These are phyloP conservation scores for Batkoa obscura DNA, from an alignment of 371 early-diverging fungal genomes.

Conservation along the genomic window DNA sequence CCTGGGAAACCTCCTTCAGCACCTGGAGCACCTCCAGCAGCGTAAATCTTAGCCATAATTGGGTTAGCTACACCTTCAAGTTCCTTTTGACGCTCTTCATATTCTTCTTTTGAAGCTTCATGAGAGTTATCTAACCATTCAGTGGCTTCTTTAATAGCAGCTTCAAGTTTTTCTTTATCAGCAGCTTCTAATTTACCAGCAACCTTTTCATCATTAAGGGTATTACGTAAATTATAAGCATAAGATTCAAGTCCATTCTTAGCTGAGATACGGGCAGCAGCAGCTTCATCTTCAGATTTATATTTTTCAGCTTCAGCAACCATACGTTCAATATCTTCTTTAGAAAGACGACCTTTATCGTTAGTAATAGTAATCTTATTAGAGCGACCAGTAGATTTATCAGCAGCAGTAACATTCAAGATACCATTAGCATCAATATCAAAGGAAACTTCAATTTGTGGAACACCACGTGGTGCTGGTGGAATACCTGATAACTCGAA, in stretches of 20 bases:
- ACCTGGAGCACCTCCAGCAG: constrained; percentile 37
- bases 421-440: constrained; percentile 97
- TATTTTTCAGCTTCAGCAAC: constrained; percentile 90
- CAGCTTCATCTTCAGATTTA: constrained; percentile 86
- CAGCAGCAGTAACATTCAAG: constrained; percentile 87
- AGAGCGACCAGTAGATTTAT: constrained; percentile 83
- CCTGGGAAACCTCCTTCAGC: constrained; percentile 38
- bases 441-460: constrained; percentile 96
- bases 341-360: constrained; percentile 94
- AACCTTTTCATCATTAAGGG: constrained; percentile 70
- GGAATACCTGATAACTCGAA: constrained; percentile 93
- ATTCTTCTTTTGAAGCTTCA: constrained; percentile 89
- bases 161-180: constrained; percentile 68
- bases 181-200: constrained; percentile 49
- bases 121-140: constrained; percentile 73
- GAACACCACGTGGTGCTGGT: constrained; percentile 92
- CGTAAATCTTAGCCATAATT: constrained; percentile 82
- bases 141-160: constrained; percentile 67
- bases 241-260: constrained; percentile 70
- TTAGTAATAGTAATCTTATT: constrained; percentile 96
- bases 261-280: constrained; percentile 50
- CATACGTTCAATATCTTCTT: constrained; percentile 96
- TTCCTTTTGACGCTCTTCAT: constrained; percentile 81
- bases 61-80: constrained; percentile 89
- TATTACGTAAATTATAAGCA: constrained; percentile 70